Percentiles rank a stretch among this genome's conserved stretches.
Evolutionary conservation across 768 basidiomycete species (phyloP).

Genomic region (Kwoniella newhampshirensis): DNA sequence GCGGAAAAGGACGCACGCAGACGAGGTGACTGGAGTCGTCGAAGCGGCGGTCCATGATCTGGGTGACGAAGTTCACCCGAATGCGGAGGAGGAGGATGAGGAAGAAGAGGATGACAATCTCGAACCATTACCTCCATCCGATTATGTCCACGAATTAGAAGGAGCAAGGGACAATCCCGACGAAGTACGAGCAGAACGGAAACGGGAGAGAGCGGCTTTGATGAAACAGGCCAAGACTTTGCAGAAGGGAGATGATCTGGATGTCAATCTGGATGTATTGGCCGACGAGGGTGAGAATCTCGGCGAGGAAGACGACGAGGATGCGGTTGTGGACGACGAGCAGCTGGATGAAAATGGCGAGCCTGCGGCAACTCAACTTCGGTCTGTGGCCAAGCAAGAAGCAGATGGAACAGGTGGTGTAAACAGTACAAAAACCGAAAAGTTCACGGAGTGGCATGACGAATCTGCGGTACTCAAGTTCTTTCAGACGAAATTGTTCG

Average conservation of each 20-base stretch:
- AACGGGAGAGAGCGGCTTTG: slow-evolving; percentile 16
- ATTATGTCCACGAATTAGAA: slow-evolving; percentile 21
- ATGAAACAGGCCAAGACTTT: slow-evolving; percentile 10
- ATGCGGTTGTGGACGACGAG: slow-evolving; percentile 20
- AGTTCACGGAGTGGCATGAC: slow-evolving; percentile 38
- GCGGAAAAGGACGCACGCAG: slow-evolving; percentile 30
- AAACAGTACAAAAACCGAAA: slow-evolving; percentile 8
- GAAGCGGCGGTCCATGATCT: slow-evolving; percentile 17
- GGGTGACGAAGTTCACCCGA: slow-evolving; percentile 22
- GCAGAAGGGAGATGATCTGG: slow-evolving; percentile 1
- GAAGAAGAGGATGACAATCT: slow-evolving; percentile 37
- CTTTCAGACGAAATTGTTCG: slow-evolving; percentile 26
- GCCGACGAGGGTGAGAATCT: slow-evolving; percentile 14
- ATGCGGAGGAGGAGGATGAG: slow-evolving; percentile 11
- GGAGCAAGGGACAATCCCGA: slow-evolving; percentile 25
- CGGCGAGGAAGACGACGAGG: slow-evolving; percentile 13
- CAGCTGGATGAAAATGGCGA: slow-evolving; percentile 22
- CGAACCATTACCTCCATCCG: slow-evolving; percentile 10
- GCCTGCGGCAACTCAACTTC: slow-evolving; percentile 9
- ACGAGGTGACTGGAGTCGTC: not conserved
- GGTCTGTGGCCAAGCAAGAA: slow-evolving; percentile 19
- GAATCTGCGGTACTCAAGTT: slow-evolving; percentile 21
- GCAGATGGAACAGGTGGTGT: slow-evolving; percentile 9
- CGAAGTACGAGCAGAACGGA: slow-evolving; percentile 23
- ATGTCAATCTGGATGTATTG: slow-evolving; percentile 8